Evolutionary conservation across 192 early-diverging fungal species (phyloP), one percentile per base, ranked within the genome.

Genomic region (Entomortierella lignicola): DNA sequence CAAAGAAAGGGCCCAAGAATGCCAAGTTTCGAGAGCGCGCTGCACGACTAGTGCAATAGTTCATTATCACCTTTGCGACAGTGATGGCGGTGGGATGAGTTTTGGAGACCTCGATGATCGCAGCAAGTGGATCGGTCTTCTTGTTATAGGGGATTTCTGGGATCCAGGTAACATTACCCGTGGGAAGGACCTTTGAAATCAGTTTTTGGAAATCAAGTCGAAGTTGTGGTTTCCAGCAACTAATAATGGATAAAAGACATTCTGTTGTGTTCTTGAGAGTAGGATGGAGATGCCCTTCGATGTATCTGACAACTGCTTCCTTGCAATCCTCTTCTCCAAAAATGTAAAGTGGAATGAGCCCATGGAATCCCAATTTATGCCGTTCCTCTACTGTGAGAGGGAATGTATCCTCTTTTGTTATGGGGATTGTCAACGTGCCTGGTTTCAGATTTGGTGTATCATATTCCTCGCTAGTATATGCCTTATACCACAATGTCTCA

Each of bases 21-120:
- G 72, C 15, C 6, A 74, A 39, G 10, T 74, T 66, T 17, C 43
- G 18, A 2, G 64, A 74, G 0, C 26, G 20, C 8, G 13, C 60
- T 10, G 72, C 72, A 34, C 66, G 63, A 20, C 23, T 60, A 8
- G 61, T 51, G 30, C 64, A 66, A 44, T 72, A 72, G 13, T 48
- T 31, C n/a, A 72, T 63, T 2, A 72, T 48, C 29, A 63, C 30
- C 29, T 57, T 48, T 13, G 55, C 58, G 18, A 56, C 21, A 0
- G 15, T 26, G 12, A 61, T 34, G 1, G 44, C 61, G 4, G 60
- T 30, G 0, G 54, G 55, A 8, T 63, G 32, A 2, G 23, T 42
- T 20, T 48, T 20, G 1, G 54, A 41, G 5, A 30, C 54, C 17
- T 64, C 15, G 12, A 65, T 5, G 2, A 73, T n/a, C 12, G 44